Conservation (phyloP, 371 early-diverging fungal species). For the Syncephalastrum racemosum region DNA sequence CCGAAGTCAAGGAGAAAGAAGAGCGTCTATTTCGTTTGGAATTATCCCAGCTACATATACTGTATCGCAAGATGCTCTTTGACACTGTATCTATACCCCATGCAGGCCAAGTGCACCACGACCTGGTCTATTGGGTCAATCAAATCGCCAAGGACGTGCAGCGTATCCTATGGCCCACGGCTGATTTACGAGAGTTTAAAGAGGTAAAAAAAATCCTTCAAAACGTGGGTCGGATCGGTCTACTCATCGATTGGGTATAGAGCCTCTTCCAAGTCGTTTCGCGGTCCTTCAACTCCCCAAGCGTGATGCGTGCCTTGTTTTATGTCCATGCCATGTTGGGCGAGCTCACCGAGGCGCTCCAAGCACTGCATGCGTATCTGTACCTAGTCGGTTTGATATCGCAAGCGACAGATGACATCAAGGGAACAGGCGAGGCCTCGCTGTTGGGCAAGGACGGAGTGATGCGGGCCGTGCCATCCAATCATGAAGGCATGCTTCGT, state of each 20-base stretch:
- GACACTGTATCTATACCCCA: slow-evolving; percentile 59
- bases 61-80: slow-evolving; percentile 65
- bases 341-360: slow-evolving; percentile 74
- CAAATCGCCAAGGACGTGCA: slow-evolving; percentile 61
- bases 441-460: slow-evolving; percentile 16
- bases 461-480: slow-evolving; percentile 4
- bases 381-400: slow-evolving; percentile 49
- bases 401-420: slow-evolving; percentile 29
- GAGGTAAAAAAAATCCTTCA: slow-evolving; percentile 28
- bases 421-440: slow-evolving; percentile 33
- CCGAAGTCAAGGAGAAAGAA: too few relatives aligned
- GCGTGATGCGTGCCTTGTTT: slow-evolving; percentile 67
- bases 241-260: too few relatives aligned
- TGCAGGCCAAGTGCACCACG: slow-evolving; percentile 62
- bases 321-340: slow-evolving; percentile 57
- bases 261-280: too few relatives aligned
- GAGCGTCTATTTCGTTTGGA: slow-evolving; percentile 19
- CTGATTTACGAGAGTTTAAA: slow-evolving; percentile 46
- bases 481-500: slow-evolving; percentile 1
- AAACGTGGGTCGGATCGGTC: slow-evolving; percentile 8
- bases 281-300: slow-evolving; percentile 72
- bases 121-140: slow-evolving; percentile 63
- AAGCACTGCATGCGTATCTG: slow-evolving; percentile 66
- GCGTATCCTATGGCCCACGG: slow-evolving; percentile 37
- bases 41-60: slow-evolving; percentile 53